Evolutionary conservation across 495 filamentous ascomycete genomes (phyloP), one percentile per base, ranked within the genome.

Genomic region (Neurospora sp.): DNA sequence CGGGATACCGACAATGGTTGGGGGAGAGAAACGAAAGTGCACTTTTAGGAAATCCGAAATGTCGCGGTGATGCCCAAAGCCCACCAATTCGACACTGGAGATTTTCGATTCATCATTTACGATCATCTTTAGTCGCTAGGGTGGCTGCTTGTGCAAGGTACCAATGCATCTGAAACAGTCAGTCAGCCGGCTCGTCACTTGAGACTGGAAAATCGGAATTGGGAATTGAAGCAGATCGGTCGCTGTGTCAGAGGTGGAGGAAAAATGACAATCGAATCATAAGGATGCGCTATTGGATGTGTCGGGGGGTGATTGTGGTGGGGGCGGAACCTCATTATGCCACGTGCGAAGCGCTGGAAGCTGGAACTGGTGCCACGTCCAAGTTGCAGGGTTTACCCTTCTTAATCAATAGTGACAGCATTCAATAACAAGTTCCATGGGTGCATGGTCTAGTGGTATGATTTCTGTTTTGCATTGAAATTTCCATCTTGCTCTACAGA

Each of bases 381-480:
- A 11, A 5, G 2, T 0, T 11, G 11, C 10, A 2, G 5, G 11
- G 2, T 54, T 28, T 24, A 4, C 11, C 5, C 21, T 28, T 59
- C 21, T 59, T 48, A 48, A 10, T 0, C 3, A 10, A 9, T 4
- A 0, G 2, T 11, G 9, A 11, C 3, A 39, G 9, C 38, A 39
- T 11, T 3, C 1, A 11, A 7, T 59, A 15, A 3, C 21, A 59
- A 59, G 21, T 59, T 21, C 66, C 40, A 40, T 73, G 72, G 72
- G 72, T 69, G 72, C 70, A 73, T 71, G 73, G 69, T 73, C 72
- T 70, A 54, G 72, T 54, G 66, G 66, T 73, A 73, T 54, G 66
- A 73, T 73, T 54, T 73, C 73, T 74, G 73, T 71, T 66, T 74
- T 71, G 73, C 73, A 69, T 71, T 74, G 69, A 70, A 40, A 36